Percentiles rank a stretch among this genome's conserved stretches.
These are phyloP conservation scores for Geranium rotundifolium DNA, from an alignment of 345 rosid species.

Conservation along the genomic window DNA sequence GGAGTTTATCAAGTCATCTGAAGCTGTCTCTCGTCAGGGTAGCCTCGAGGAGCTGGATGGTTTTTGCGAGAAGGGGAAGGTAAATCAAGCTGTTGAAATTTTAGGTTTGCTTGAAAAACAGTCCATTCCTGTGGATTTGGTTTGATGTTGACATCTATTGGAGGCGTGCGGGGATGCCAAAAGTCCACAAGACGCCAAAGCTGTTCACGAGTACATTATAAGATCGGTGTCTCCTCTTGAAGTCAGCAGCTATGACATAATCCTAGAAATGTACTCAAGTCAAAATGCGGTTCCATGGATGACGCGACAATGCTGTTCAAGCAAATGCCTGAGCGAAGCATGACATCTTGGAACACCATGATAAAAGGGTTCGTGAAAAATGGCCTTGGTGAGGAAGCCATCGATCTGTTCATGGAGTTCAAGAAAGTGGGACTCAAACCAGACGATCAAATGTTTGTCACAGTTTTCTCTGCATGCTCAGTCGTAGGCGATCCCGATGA, in stretches of 20 bases:
- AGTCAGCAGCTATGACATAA: conserved; percentile 28
- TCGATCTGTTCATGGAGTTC: conserved; percentile 56
- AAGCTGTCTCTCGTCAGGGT: conserved; percentile 8
- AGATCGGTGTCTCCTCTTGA: conserved; percentile 23
- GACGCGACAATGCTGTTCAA: conserved; percentile 44
- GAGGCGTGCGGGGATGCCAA: conserved; percentile 50
- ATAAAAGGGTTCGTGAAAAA: conserved; percentile 60
- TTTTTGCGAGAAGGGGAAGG: conserved; percentile 42
- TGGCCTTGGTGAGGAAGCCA: conserved; percentile 72
- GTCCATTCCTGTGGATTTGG: conserved; percentile 34
- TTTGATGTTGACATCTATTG: conserved; percentile 35
- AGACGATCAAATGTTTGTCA: conserved; percentile 36
- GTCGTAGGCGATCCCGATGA: conserved; percentile 56
- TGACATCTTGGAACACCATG: conserved; percentile 53
- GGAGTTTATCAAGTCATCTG: conserved; percentile 14
- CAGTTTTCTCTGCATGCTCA: conserved; percentile 54
- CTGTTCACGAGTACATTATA: conserved; percentile 34
- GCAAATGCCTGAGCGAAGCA: conserved; percentile 37
- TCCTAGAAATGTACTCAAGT: conserved; percentile 64
- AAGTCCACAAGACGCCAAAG: conserved; percentile 51
- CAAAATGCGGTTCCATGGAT: conserved; percentile 41
- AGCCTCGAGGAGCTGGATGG: conserved; percentile 36
- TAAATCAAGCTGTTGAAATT: conserved; percentile 45
- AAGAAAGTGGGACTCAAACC: conserved; percentile 55
- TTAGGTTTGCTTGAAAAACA: conserved; percentile 30